Base-by-base conservation (phyloP, 2,329 filamentous ascomycete genomes). In the Pseudopyrenochaeta lycopersici region DNA sequence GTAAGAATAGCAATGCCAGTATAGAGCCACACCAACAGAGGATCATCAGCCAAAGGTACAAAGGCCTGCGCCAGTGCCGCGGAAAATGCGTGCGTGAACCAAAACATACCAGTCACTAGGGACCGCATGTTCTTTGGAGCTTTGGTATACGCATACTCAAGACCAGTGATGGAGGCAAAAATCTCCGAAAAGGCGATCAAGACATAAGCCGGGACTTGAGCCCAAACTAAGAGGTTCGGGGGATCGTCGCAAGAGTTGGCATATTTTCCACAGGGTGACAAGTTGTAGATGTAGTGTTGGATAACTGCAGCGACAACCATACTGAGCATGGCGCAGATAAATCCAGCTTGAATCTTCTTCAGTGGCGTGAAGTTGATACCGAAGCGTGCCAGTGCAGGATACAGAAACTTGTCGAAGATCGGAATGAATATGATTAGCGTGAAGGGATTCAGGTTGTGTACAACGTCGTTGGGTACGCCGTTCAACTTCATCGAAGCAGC, bases 351-450 rank as follows among this genome's bases (percentile, higher is more conserved):
- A 75, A 92, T 92, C 71, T 87, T 87, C 79, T 88, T 91, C 76
- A 92, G 88, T 27, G 89, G 90, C 1, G 84, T 89, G 78, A 91
- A 90, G 51, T 81, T 80, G 70, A 91, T 81, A 36, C 84, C 84
- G 27, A 82, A 52, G 63, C 84, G 85, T 63, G 87, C 85, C 49
- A 92, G 82, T 11, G 81, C 69, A 0, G 90, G 90, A 75, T 91
- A 92, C 52, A 92, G 62, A 18, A 87, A 31, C 35, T 66, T 61
- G 53, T 92, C 89, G 56, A 87, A 84, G 54, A 66, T 62, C 1
- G 90, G 90, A 46, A 92, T 88, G 76, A 91, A 85, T 69, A 92
- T 85, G 63, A 93, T 84, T 54, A 92, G 84, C 14, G 88, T 85
- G 62, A 93, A 85, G 3, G 90, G 88, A 71, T 92, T 88, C 36